Base-by-base conservation (phyloP, 2,329 filamentous ascomycete species). In the Aspergillus brasiliensis region DNA sequence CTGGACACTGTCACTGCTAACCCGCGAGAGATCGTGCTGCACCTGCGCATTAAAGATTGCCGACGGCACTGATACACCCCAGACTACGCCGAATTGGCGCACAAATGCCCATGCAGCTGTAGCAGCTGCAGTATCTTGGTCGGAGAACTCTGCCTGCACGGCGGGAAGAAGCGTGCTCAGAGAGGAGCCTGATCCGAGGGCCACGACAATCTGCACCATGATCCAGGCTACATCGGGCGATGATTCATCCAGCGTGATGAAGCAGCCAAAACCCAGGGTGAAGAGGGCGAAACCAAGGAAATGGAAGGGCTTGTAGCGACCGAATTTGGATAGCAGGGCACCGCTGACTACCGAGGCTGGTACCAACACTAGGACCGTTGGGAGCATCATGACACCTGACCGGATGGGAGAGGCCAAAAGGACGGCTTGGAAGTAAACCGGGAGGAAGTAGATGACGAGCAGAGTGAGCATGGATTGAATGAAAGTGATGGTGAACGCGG, bases 351-450 rank as follows among this genome's bases (percentile, higher is more conserved):
- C 69, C 2, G 69, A 73, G 5, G 65, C 62, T 0, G 73, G 65
- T 2, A 71, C 51, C 1, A 67, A 51, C 0, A 66, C 57, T 0
- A 71, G 44, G 1, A 67, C 61, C 2, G 62, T 69, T 25, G 75
- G 68, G 4, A 76, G 62, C 2, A 75, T 58, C 3, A 65, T 52
- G 1, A 75, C 60, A 1, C 76, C 71, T 1, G 76, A 72, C 0
- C 69, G 61, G 0, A 66, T 62, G 0, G 81, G 74, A 0, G 71
- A 67, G 3, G 71, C 69, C 0, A 67, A 44, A 4, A 69, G 67
- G 0, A 82, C 77, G 3, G 70, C 72, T 56, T 82, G 79, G 63
- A 82, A 81, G 62, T 80, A 83, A 5, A 82, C 65, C 0, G 81
- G 78, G 2, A 82, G 57, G 61, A 80, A 81, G 52, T 62, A 66